A percentile compares a stretch with the other conserved stretches of the same genome.
phyloP scores from a whole-genome alignment of 768 basidiomycete species.

The Chalciporus chontae region DNA sequence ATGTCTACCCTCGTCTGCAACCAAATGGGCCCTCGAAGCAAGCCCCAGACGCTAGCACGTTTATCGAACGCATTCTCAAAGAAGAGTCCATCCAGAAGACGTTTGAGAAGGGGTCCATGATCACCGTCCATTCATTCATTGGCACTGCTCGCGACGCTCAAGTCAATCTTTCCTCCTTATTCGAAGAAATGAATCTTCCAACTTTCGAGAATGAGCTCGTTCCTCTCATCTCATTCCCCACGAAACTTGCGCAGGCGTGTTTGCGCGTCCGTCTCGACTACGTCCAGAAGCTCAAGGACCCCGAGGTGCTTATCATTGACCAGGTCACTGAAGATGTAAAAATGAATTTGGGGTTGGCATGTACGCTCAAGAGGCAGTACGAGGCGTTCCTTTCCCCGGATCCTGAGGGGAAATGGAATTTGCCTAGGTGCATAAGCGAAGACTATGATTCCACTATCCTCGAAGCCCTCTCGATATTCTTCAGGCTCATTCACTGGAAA shows the following conservation, averaged over 20 bases:
- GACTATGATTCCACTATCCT: conserved; percentile 90
- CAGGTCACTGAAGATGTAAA: conserved; percentile 93
- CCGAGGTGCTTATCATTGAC: conserved; percentile 86
- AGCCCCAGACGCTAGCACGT: conserved; percentile 69
- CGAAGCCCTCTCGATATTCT: conserved; percentile 84
- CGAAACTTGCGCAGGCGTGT: conserved; percentile 88
- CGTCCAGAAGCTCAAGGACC: conserved; percentile 82
- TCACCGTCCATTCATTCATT: conserved; percentile 83
- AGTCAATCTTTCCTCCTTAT: conserved; percentile 69
- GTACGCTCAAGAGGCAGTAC: conserved; percentile 93
- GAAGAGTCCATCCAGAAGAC: conserved; percentile 95
- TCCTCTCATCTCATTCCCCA: conserved; percentile 93
- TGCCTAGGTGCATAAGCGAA: conserved; percentile 83
- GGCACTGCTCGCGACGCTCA: conserved; percentile 84
- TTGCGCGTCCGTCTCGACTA: conserved; percentile 88
- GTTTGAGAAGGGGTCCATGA: conserved; percentile 87
- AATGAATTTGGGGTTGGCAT: conserved; percentile 85
- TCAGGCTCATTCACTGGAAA: conserved; percentile 93
- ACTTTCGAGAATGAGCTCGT: conserved; percentile 87
- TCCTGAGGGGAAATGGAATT: conserved; percentile 80
- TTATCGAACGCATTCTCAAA: conserved; percentile 91
- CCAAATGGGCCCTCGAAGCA: conserved; percentile 38
- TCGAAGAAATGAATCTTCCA: conserved; percentile 87
- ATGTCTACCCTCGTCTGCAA: conserved; percentile 35
- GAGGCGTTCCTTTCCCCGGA: conserved; percentile 88